Evolutionary conservation across 2,329 filamentous ascomycete species (phyloP).

Genomic region (Ramularia endophylla): DNA sequence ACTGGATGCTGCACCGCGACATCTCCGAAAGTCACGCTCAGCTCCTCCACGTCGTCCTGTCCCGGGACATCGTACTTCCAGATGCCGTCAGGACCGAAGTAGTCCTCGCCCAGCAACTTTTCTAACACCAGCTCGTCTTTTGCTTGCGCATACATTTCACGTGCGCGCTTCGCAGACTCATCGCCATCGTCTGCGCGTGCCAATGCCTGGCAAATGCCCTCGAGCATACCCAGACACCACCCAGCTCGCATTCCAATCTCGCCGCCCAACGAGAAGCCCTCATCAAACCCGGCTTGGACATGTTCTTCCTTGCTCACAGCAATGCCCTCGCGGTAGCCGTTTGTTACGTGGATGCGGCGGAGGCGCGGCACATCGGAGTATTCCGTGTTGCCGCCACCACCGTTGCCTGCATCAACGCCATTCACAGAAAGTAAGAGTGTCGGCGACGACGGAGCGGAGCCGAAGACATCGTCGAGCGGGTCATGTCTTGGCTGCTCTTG

Average conservation of each 20-base stretch:
- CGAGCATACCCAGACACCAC: constrained; percentile 67
- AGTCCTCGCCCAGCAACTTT: constrained; percentile 59
- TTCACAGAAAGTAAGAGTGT: neutral
- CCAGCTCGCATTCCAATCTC: constrained; percentile 70
- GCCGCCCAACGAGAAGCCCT: constrained; percentile 79
- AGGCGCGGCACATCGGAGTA: constrained; percentile 69
- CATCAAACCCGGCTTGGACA: constrained; percentile 86
- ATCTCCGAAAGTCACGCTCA: constrained; percentile 50
- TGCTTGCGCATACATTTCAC: constrained; percentile 26
- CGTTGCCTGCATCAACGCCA: neutral
- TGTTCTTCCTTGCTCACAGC: constrained; percentile 65
- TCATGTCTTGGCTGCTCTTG: constrained; percentile 13
- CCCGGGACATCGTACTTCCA: constrained; percentile 56
- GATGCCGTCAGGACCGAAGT: constrained; percentile 63
- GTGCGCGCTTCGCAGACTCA: constrained; percentile 19
- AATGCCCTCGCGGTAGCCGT: constrained; percentile 87
- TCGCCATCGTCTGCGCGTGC: neutral
- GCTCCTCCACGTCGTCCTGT: constrained; percentile 28
- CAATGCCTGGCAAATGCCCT: constrained; percentile 58
- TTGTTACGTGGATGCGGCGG: constrained; percentile 69
- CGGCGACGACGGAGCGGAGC: constrained; percentile 38
- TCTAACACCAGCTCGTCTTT: constrained; percentile 43
- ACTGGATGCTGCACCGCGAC: constrained; percentile 65
- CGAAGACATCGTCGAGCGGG: constrained; percentile 43
- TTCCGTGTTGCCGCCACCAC: constrained; percentile 4